phyloP scores from a whole-genome alignment of 176 grass and related monocot species.

The Coix lacrymajobi region DNA sequence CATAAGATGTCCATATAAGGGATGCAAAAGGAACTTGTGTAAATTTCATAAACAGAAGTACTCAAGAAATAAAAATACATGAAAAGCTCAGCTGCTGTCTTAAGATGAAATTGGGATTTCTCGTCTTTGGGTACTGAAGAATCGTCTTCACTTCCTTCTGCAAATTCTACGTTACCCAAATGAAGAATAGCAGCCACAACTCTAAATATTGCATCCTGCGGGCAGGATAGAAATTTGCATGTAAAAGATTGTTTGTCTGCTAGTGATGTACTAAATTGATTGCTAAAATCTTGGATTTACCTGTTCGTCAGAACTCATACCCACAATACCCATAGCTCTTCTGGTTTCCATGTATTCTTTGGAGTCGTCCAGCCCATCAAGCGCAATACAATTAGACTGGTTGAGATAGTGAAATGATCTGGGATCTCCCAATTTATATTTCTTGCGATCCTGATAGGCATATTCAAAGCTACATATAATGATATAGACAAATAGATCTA shows the following conservation, averaged over 20 bases:
- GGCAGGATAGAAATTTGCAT: not conserved
- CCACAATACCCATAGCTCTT: constrained; percentile 88
- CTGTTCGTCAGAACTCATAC: constrained; percentile 77
- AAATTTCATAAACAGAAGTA: constrained; percentile 1
- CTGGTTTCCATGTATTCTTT: constrained; percentile 79
- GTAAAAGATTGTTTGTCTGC: not conserved
- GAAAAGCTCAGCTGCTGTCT: constrained; percentile 92
- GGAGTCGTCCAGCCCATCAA: constrained; percentile 82
- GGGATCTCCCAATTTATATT: constrained; percentile 76
- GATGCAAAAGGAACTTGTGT: not conserved
- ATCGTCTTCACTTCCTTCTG: constrained; percentile 74
- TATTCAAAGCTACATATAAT: constrained; percentile 3
- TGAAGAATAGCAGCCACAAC: constrained; percentile 97
- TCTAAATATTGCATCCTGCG: constrained; percentile 92
- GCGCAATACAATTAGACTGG: constrained; percentile 83
- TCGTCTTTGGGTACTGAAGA: constrained; percentile 87
- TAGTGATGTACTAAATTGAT: not conserved
- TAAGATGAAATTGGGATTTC: constrained; percentile 86
- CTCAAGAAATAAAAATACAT: constrained; percentile 50
- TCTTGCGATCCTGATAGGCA: constrained; percentile 51
- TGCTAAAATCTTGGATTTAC: constrained; percentile 37
- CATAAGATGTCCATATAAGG: constrained; percentile 17
- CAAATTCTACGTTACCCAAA: constrained; percentile 87
- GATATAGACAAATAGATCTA: constrained; percentile 3
- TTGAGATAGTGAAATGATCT: constrained; percentile 90